Evolutionary conservation across 2,329 filamentous ascomycete genomes (phyloP).

Genomic region (Diplodia corticola): DNA sequence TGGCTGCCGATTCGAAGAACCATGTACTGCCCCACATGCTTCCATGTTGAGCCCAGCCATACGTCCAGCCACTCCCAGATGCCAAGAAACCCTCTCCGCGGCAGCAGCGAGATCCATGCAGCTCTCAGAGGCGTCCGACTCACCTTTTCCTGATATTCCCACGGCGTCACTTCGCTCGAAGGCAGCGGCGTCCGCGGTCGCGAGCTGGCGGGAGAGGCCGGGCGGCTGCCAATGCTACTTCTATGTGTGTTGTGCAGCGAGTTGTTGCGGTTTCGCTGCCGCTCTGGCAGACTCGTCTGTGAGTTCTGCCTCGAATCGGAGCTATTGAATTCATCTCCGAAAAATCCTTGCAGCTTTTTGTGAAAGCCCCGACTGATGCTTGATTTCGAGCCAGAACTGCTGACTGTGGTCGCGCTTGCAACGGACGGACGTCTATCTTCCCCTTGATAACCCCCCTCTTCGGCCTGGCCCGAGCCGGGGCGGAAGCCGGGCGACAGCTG

Average conservation of each 20-base stretch:
- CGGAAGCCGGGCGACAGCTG: slow-evolving; percentile 73
- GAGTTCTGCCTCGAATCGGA: slow-evolving; percentile 65
- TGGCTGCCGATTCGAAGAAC: slow-evolving; percentile 11
- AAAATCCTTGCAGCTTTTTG: slow-evolving; percentile 87
- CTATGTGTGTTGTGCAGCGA: slow-evolving; percentile 68
- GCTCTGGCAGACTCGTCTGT: slow-evolving; percentile 63
- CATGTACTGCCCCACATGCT: not conserved
- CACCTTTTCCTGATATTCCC: slow-evolving; percentile 88
- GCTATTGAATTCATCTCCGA: slow-evolving; percentile 82
- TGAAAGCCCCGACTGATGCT: slow-evolving; percentile 68
- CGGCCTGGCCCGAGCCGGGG: slow-evolving; percentile 54
- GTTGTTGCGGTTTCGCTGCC: slow-evolving; percentile 72
- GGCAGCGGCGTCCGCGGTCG: slow-evolving; percentile 82
- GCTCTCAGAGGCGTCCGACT: slow-evolving; percentile 27
- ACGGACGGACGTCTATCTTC: slow-evolving; percentile 84
- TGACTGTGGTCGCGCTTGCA: slow-evolving; percentile 82
- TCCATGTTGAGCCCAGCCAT: not conserved
- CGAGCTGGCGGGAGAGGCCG: slow-evolving; percentile 73
- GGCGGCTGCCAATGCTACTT: slow-evolving; percentile 50
- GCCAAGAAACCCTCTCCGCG: not conserved
- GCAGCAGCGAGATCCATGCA: not conserved
- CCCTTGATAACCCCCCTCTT: slow-evolving; percentile 47
- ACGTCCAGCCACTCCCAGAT: not conserved
- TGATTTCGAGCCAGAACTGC: slow-evolving; percentile 79
- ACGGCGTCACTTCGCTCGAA: slow-evolving; percentile 94